phyloP scores from a whole-genome alignment of 2,329 filamentous ascomycete genomes.

The Beauveria sp. region DNA sequence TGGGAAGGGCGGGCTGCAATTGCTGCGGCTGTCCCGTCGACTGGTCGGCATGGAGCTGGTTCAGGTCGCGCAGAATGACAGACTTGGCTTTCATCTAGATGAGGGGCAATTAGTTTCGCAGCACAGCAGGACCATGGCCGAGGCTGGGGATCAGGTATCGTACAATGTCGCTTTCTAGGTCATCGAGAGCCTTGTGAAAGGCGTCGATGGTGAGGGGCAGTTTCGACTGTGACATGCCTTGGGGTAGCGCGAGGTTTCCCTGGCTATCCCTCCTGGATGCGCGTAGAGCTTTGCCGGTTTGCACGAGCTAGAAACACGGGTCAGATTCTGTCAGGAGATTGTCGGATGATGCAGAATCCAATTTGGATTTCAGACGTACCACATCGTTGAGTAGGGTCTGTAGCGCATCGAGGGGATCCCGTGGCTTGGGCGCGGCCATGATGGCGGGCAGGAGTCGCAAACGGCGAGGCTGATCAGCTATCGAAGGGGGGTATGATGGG shows the following conservation, averaged over 20 bases:
- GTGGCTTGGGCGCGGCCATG: conserved; percentile 26
- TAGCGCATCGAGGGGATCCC: conserved; percentile 39
- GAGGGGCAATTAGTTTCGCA: background rate
- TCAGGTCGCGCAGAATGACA: conserved; percentile 46
- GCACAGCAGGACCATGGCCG: background rate
- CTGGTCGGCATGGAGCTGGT: conserved; percentile 26
- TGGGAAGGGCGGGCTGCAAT: conserved; percentile 19
- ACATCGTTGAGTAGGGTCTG: conserved; percentile 47
- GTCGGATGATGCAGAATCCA: background rate
- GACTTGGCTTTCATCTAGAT: conserved; percentile 42
- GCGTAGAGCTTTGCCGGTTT: conserved; percentile 50
- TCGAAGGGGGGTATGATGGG: background rate
- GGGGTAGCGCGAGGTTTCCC: conserved; percentile 26
- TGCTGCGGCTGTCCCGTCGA: conserved; percentile 15
- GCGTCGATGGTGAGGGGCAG: conserved; percentile 37
- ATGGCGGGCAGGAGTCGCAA: conserved; percentile 8
- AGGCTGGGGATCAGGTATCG: conserved; percentile 15
- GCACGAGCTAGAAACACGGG: conserved; percentile 38
- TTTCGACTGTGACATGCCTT: conserved; percentile 30
- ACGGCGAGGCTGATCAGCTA: background rate
- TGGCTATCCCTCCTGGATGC: conserved; percentile 38
- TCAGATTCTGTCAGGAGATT: conserved; percentile 8
- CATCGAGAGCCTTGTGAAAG: conserved; percentile 48
- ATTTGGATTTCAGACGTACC: conserved; percentile 30
- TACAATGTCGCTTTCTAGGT: conserved; percentile 51